Evolutionary conservation across 148 eudicot species (phyloP).

Genomic region (Rheum nobile): DNA sequence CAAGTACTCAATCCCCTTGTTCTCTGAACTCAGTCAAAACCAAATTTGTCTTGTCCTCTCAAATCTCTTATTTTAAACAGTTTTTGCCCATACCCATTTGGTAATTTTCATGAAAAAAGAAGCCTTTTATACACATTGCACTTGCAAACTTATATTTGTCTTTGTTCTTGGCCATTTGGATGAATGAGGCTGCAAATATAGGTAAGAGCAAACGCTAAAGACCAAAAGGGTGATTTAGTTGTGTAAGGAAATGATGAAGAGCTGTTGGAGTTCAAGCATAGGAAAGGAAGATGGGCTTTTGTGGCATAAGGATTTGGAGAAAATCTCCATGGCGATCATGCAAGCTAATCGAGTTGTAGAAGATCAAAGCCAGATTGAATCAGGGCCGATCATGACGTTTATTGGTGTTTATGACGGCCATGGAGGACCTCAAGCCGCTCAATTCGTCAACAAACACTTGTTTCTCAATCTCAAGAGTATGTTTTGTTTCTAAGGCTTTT

Average conservation of each 20-base stretch:
- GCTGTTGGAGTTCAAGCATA: constrained; percentile 39
- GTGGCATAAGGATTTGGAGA: constrained; percentile 75
- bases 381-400: constrained; percentile 62
- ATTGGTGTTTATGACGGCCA: constrained; percentile 85
- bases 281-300: constrained; percentile 48
- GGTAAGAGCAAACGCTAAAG: neutral
- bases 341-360: constrained; percentile 69
- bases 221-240: neutral
- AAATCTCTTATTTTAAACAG: constrained; percentile 8
- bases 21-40: constrained; percentile 40
- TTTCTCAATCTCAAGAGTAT: constrained; percentile 59
- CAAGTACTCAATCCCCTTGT: constrained; percentile 28
- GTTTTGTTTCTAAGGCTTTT: constrained; percentile 10
- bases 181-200: constrained; percentile 3
- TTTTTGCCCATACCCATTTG: constrained; percentile 57
- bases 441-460: constrained; percentile 44
- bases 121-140: neutral
- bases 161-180: constrained; percentile 26
- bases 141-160: neutral
- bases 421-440: constrained; percentile 73
- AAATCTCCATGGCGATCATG: constrained; percentile 78
- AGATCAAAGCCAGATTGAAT: constrained; percentile 74
- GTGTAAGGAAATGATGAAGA: constrained; percentile 34
- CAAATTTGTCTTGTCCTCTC: constrained; percentile 32
- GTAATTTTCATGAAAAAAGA: constrained; percentile 8